Evolutionary conservation across 352 stramenopile species (phyloP).

Genomic region (Globisporangium spinosum): DNA sequence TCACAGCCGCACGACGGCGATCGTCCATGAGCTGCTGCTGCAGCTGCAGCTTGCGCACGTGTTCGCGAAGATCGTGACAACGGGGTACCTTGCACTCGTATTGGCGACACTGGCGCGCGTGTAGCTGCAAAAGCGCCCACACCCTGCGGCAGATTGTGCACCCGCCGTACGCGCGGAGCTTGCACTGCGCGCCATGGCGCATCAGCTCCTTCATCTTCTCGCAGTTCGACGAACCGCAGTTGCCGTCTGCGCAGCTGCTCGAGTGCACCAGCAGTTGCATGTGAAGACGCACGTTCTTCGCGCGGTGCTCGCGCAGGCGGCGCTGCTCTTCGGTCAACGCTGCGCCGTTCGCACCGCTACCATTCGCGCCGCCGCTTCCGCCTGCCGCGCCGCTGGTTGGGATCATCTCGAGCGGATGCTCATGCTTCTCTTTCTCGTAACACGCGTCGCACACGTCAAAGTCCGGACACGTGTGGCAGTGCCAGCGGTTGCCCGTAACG

Average conservation of each 20-base stretch:
- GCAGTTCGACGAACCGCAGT: slow-evolving; percentile 96
- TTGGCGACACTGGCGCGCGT: slow-evolving; percentile 94
- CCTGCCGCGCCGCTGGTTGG: slow-evolving; percentile 46
- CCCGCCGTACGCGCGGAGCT: slow-evolving; percentile 88
- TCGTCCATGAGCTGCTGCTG: slow-evolving; percentile 99
- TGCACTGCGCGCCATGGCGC: slow-evolving; percentile 93
- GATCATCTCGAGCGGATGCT: slow-evolving; percentile 80
- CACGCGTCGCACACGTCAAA: slow-evolving; percentile 89
- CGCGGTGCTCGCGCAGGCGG: slow-evolving; percentile 74
- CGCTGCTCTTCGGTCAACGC: slow-evolving; percentile 62
- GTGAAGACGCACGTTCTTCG: slow-evolving; percentile 95
- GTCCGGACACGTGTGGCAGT: slow-evolving; percentile 86
- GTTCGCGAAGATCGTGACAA: slow-evolving; percentile 94
- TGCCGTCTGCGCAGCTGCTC: slow-evolving; percentile 89
- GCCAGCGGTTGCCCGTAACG: slow-evolving; percentile 81
- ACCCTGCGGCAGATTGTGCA: slow-evolving; percentile 96
- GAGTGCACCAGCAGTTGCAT: slow-evolving; percentile 98
- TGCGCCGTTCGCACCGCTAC: slow-evolving; percentile 14
- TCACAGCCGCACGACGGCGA: slow-evolving; percentile 87
- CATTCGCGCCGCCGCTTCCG: slow-evolving; percentile 13
- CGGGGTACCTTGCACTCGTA: slow-evolving; percentile 94
- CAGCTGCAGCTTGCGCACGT: slow-evolving; percentile 93
- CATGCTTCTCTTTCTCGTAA: slow-evolving; percentile 80
- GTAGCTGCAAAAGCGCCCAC: slow-evolving; percentile 96
- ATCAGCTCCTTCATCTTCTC: slow-evolving; percentile 98